Conservation (phyloP, 1,284 basidiomycete genomes). For the Puccinia hordei region DNA sequence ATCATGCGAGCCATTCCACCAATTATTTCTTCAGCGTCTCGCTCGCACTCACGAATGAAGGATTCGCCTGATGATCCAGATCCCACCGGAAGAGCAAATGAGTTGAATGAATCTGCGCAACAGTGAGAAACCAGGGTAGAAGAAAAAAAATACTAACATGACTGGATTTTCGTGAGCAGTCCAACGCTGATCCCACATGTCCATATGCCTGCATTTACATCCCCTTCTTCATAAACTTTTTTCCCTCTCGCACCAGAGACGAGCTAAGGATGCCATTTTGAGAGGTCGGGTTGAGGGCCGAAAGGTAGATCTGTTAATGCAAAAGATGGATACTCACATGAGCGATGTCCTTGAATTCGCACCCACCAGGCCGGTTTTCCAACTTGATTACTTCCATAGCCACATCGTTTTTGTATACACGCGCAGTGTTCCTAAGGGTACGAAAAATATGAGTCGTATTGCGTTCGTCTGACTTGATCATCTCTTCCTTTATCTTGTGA, state of each 20-base stretch:
- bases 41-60: conserved; percentile 72
- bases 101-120: conserved; percentile 63
- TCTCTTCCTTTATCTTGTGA: conserved; percentile 84
- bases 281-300: neutral
- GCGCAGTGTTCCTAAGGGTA: conserved; percentile 74
- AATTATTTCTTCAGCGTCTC: conserved; percentile 75
- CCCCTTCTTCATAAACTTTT: conserved; percentile 79
- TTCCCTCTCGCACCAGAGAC: conserved; percentile 78
- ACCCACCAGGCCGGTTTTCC: conserved; percentile 77
- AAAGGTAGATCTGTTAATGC: neutral
- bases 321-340: conserved; percentile 18
- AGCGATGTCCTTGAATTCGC: conserved; percentile 76
- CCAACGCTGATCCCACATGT: conserved; percentile 48
- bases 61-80: conserved; percentile 79
- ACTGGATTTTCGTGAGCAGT: conserved; percentile 44
- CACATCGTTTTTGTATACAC: conserved; percentile 84
- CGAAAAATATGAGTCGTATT: conserved; percentile 87
- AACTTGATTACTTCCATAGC: conserved; percentile 77
- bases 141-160: conserved; percentile 20
- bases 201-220: conserved; percentile 83
- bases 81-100: conserved; percentile 62
- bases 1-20: conserved; percentile 61
- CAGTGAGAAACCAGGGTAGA: neutral
- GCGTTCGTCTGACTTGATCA: conserved; percentile 76
- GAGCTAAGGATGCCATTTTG: conserved; percentile 62